Conservation (phyloP, 495 filamentous ascomycete species). For the Jackrogersella multiformis region DNA sequence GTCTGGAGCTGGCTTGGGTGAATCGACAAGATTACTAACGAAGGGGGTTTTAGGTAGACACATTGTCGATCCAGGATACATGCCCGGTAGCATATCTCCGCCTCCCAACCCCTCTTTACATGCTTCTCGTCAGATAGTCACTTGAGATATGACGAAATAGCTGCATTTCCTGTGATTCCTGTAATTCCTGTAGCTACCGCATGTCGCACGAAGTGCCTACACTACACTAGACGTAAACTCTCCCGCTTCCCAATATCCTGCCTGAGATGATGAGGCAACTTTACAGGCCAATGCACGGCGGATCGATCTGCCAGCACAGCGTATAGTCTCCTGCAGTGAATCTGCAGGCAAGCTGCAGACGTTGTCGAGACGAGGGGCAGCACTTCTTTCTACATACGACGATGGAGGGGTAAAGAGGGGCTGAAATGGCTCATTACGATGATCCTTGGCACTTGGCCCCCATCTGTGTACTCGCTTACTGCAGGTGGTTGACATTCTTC, state of each 20-base stretch:
- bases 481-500: constrained; percentile 28
- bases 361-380: constrained; percentile 46
- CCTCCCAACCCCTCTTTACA: constrained; percentile 20
- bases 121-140: constrained; percentile 10
- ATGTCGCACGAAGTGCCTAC: neutral
- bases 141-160: constrained; percentile 34
- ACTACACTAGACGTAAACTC: neutral
- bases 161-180: constrained; percentile 25
- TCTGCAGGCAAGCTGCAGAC: constrained; percentile 43
- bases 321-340: constrained; percentile 44
- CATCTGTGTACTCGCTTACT: constrained; percentile 26
- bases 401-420: constrained; percentile 51
- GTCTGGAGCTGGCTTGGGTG: constrained; percentile 34
- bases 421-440: constrained; percentile 39
- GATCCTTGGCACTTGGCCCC: constrained; percentile 29
- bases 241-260: constrained; percentile 6
- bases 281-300: constrained; percentile 39
- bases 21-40: constrained; percentile 31
- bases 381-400: constrained; percentile 22
- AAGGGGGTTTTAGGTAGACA: constrained; percentile 28
- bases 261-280: constrained; percentile 34
- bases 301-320: constrained; percentile 49
- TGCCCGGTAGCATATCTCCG: constrained; percentile 19
- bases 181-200: constrained; percentile 11
- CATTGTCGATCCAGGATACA: constrained; percentile 27